phyloP scores from a whole-genome alignment of 2,329 filamentous ascomycete genomes.

The Alternaria metachromatica region DNA sequence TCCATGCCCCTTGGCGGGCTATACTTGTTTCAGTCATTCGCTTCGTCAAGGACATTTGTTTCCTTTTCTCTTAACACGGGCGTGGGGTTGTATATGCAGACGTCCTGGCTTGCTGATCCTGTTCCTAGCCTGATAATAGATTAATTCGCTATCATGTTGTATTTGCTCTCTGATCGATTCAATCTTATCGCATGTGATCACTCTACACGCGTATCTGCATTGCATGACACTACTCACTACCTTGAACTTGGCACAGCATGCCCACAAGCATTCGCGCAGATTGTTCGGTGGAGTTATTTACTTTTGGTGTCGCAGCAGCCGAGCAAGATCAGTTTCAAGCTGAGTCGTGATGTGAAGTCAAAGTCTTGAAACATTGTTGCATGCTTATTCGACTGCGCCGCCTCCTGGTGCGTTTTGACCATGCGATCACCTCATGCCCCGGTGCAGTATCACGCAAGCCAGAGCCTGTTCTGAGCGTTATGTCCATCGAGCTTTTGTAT shows the following conservation, averaged over 20 bases:
- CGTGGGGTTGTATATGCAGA: slow-evolving; percentile 2
- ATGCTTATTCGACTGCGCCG: background rate
- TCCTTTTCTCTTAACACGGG: slow-evolving; percentile 4
- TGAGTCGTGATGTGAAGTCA: background rate
- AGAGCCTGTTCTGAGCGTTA: background rate
- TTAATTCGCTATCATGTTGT: background rate
- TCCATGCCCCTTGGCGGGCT: slow-evolving; percentile 28
- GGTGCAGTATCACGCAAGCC: too few species aligned
- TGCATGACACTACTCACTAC: slow-evolving; percentile 1
- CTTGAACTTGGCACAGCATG: background rate
- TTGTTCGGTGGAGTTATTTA: background rate
- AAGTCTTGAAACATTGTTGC: background rate
- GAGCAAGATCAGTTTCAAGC: background rate
- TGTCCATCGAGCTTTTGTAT: background rate
- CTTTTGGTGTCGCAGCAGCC: background rate
- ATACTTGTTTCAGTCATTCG: slow-evolving; percentile 25
- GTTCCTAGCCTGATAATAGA: slow-evolving; percentile 8
- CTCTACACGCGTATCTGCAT: background rate
- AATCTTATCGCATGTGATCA: background rate
- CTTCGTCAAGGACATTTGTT: slow-evolving; percentile 7
- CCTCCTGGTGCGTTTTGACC: background rate
- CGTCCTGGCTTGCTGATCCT: slow-evolving; percentile 13
- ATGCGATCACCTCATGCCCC: background rate
- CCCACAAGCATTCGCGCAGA: background rate
- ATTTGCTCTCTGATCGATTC: background rate